A percentile compares a stretch with the other conserved stretches of the same genome.
phyloP scores from a whole-genome alignment of 768 basidiomycete genomes.

The Macrolepiota fuliginosa region DNA sequence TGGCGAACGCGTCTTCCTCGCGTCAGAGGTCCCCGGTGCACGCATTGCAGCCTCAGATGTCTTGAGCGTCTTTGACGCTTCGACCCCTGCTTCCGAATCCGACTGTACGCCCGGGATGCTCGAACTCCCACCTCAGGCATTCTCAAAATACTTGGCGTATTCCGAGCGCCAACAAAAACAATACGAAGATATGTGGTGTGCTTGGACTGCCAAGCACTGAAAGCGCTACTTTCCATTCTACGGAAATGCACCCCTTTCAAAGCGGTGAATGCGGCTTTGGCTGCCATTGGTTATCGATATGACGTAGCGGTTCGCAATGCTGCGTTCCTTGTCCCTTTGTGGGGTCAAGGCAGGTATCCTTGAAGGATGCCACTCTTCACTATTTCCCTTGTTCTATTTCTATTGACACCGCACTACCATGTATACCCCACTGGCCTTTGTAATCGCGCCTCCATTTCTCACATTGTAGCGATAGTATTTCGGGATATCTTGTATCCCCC shows the following conservation, averaged over 20 bases:
- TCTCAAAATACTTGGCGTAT: slow-evolving; percentile 54
- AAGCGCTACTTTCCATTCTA: background rate
- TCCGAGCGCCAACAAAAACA: slow-evolving; percentile 50
- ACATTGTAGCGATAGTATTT: slow-evolving; percentile 13
- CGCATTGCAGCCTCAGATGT: slow-evolving; percentile 61
- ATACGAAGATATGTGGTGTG: slow-evolving; percentile 58
- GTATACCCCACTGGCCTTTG: background rate
- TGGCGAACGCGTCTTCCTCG: slow-evolving; percentile 64
- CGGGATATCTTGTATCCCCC: slow-evolving; percentile 7
- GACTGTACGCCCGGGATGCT: slow-evolving; percentile 45
- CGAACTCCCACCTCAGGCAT: slow-evolving; percentile 60
- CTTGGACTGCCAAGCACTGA: slow-evolving; percentile 35
- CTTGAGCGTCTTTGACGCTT: slow-evolving; percentile 52
- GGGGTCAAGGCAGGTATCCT: background rate
- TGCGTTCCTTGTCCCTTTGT: background rate
- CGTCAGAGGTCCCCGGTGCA: slow-evolving; percentile 54
- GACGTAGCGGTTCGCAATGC: background rate
- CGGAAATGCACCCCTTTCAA: background rate
- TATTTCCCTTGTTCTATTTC: background rate
- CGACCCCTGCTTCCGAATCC: background rate
- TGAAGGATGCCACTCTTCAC: background rate
- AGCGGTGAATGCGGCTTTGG: background rate
- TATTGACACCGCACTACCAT: background rate
- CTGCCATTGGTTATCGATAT: background rate
- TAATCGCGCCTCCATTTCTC: background rate